These are phyloP conservation scores for Haplographium delicatum DNA, from an alignment of 495 filamentous ascomycete genomes.

Conservation along the genomic window DNA sequence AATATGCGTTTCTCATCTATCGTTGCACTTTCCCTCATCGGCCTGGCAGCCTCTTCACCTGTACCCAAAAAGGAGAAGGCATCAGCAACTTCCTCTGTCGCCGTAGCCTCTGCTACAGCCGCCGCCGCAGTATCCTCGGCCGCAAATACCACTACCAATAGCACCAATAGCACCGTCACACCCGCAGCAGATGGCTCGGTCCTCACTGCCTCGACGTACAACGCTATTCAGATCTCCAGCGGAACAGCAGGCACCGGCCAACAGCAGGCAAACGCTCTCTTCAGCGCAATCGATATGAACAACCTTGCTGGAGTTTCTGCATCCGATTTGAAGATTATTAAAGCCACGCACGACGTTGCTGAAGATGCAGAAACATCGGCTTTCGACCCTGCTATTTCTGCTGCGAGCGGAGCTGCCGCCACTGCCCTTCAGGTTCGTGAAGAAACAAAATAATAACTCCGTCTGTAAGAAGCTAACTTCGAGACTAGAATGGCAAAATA, in stretches of 20 bases:
- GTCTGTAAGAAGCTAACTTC: too few relatives aligned
- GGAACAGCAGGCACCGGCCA: conserved; percentile 26
- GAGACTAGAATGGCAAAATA: conserved; percentile 43
- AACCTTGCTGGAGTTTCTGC: conserved; percentile 23
- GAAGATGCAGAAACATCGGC: conserved; percentile 25
- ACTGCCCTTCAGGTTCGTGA: conserved; percentile 24
- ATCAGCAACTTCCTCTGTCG: neutral
- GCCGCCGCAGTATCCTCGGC: conserved; percentile 4
- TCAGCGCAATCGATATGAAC: conserved; percentile 19
- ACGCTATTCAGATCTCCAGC: conserved; percentile 24
- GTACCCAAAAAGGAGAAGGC: conserved; percentile 15
- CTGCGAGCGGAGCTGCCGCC: conserved; percentile 23
- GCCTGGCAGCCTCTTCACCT: conserved; percentile 16
- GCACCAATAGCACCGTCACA: neutral
- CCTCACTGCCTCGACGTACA: conserved; percentile 23
- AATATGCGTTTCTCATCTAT: conserved; percentile 21
- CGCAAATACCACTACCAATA: neutral
- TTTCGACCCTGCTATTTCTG: conserved; percentile 29
- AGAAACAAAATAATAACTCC: too few relatives aligned
- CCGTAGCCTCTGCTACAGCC: conserved; percentile 6
- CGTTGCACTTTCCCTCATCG: conserved; percentile 13
- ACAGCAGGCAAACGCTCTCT: conserved; percentile 25
- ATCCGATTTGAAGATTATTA: conserved; percentile 23
- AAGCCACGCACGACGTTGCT: conserved; percentile 25
- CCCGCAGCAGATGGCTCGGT: conserved; percentile 12